Percentiles rank a stretch among this genome's conserved stretches.
phyloP scores from a whole-genome alignment of 495 filamentous ascomycete species.

The Thermochaetoides thermophila region DNA sequence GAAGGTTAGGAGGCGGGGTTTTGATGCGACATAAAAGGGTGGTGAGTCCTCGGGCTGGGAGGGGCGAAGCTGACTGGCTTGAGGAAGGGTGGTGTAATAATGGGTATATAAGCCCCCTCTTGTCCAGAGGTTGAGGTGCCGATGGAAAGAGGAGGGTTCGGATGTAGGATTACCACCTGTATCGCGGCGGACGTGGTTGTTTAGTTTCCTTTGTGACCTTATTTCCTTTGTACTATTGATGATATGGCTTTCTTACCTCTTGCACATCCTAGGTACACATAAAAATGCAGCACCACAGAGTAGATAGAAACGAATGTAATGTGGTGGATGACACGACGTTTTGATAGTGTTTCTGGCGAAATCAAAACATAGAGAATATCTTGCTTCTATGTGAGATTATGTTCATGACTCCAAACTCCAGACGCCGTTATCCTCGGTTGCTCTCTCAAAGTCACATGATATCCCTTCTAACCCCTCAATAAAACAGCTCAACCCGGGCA shows the following conservation, averaged over 20 bases:
- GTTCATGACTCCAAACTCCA: too few relatives aligned
- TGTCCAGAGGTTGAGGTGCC: too few relatives aligned
- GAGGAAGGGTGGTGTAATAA: too few relatives aligned
- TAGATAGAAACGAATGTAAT: slow-evolving; percentile 1
- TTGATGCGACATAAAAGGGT: too few relatives aligned
- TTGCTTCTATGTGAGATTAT: neutral
- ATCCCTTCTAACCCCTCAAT: neutral
- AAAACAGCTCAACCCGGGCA: slow-evolving; percentile 27
- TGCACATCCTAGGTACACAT: neutral
- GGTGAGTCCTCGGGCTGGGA: neutral
- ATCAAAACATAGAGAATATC: neutral
- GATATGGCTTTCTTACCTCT: too few relatives aligned
- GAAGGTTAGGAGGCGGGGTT: too few relatives aligned
- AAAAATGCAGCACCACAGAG: neutral
- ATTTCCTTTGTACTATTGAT: slow-evolving; percentile 5
- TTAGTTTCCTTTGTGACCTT: neutral
- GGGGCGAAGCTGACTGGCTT: too few relatives aligned
- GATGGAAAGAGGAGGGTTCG: neutral
- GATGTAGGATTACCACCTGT: neutral
- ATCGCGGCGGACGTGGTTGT: slow-evolving; percentile 2
- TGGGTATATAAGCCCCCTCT: too few relatives aligned
- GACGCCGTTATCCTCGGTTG: neutral
- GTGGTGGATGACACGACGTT: neutral
- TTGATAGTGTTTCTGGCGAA: too few relatives aligned
- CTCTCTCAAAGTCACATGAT: neutral